These are phyloP conservation scores for Fusarium sp. DNA, from an alignment of 2,329 filamentous ascomycete genomes.

Conservation along the genomic window DNA sequence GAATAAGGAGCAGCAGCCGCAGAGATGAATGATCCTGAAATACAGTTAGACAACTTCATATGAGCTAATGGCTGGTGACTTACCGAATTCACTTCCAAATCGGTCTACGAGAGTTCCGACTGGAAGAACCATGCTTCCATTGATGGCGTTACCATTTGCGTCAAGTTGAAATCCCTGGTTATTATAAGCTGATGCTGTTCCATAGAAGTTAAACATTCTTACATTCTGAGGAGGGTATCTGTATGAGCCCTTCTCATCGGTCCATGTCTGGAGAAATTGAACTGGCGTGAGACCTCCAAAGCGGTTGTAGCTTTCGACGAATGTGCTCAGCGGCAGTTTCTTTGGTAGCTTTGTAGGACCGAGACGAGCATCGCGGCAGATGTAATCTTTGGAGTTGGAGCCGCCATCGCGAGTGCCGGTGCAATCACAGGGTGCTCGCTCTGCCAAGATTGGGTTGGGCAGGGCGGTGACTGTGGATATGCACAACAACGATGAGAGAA, in stretches of 20 bases:
- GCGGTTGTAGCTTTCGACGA: slow-evolving; percentile 50
- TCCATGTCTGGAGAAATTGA: slow-evolving; percentile 53
- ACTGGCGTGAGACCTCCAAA: slow-evolving; percentile 55
- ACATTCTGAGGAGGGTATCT: slow-evolving; percentile 54
- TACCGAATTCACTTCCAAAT: slow-evolving; percentile 59
- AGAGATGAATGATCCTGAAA: slow-evolving; percentile 49
- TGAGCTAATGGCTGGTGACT: background rate
- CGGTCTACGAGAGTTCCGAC: slow-evolving; percentile 59
- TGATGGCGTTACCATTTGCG: slow-evolving; percentile 50
- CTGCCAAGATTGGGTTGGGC: slow-evolving; percentile 3
- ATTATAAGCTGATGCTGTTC: background rate
- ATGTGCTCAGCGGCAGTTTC: slow-evolving; percentile 48
- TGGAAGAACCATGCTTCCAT: slow-evolving; percentile 53
- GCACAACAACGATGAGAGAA: slow-evolving; percentile 29
- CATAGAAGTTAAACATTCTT: background rate
- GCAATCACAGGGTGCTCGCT: slow-evolving; percentile 35
- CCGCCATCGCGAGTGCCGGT: slow-evolving; percentile 37
- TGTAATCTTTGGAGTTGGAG: slow-evolving; percentile 34
- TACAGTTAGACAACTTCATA: background rate
- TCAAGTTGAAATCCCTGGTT: slow-evolving; percentile 52
- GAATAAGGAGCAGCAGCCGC: slow-evolving; percentile 59
- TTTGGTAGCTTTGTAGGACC: slow-evolving; percentile 51
- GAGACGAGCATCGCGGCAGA: slow-evolving; percentile 53
- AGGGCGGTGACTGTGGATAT: slow-evolving; percentile 28
- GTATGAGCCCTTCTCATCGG: slow-evolving; percentile 41